Base-by-base conservation (phyloP, 2,329 filamentous ascomycete genomes). In the Lecanicillium sp. region DNA sequence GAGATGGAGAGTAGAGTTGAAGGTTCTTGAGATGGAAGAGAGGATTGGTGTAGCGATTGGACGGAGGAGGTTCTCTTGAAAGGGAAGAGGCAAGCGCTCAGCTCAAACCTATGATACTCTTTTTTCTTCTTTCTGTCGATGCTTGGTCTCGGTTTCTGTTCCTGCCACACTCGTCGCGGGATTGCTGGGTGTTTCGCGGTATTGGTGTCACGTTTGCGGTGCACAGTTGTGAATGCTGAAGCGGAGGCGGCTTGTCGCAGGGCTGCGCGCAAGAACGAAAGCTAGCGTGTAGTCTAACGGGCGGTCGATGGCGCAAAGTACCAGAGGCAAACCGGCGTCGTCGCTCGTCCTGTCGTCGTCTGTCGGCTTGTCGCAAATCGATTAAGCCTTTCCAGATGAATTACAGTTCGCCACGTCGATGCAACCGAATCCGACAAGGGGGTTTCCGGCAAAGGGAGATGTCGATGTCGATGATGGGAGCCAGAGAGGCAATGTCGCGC, bases 1-100 rank as follows among this genome's bases (percentile, higher is more conserved):
- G 61, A 60, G 61, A 62, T 63, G 58, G 59, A 58, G 60, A 59
- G 56, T 56, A 59, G 57, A 57, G 55, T 58, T 59, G 30, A 11
- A 15, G 37, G 60, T 55, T 51, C 41, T 56, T 59, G 57, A 60
- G 46, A 58, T 60, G 59, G 53, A 62, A 45, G 33, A 40, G 26
- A 45, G 33, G 36, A 32, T n/a, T 46, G 57, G 60, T 66, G 64
- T 60, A 66, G 62, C 64, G 61, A 66, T 60, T 58, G 56, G 64
- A 61, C 60, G 58, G 61, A 59, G 58, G 57, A 60, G 56, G 55
- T 46, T 65, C 60, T 63, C 59, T 59, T 61, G 66, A 62, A 57
- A 64, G 61, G 60, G 59, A 62, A 63, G 62, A 66, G 60, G 58
- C 63, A 62, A 60, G 62, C 65, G 57, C 60, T 61, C 58, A 62